phyloP scores from a whole-genome alignment of 345 rosid genomes.

The Linum tenue region DNA sequence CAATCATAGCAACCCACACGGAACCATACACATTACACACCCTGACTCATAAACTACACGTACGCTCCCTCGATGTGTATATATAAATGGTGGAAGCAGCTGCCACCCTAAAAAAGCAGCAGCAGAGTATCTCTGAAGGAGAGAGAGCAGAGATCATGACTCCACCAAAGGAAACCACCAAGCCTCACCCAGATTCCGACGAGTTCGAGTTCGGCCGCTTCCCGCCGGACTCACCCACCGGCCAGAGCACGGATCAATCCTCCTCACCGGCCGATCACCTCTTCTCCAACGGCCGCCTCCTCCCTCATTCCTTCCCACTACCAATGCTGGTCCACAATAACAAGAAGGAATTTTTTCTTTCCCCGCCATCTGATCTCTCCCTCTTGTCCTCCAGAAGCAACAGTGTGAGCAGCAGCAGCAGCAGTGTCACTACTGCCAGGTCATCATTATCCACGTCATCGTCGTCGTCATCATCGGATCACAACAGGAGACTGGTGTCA shows the following conservation, averaged over 20 bases:
- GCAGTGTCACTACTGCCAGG: slow-evolving; percentile 63
- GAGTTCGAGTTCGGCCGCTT: slow-evolving; percentile 54
- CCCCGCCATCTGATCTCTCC: slow-evolving; percentile 44
- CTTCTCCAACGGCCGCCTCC: slow-evolving; percentile 63
- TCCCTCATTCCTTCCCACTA: slow-evolving; percentile 65
- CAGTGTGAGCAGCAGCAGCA: slow-evolving; percentile 63
- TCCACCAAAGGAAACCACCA: too few species aligned
- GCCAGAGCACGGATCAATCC: slow-evolving; percentile 24
- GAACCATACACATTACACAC: too few species aligned
- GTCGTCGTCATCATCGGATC: slow-evolving; percentile 32
- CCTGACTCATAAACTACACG: too few species aligned
- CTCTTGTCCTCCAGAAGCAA: slow-evolving; percentile 54
- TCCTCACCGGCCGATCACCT: slow-evolving; percentile 82
- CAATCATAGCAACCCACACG: too few species aligned
- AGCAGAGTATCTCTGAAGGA: too few species aligned
- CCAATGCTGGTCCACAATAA: not conserved
- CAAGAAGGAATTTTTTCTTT: slow-evolving; percentile 19
- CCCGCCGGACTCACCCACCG: slow-evolving; percentile 49
- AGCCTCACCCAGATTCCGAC: slow-evolving; percentile 28
- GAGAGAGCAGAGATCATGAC: too few species aligned
- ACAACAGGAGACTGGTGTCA: slow-evolving; percentile 12
- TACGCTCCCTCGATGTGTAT: too few species aligned
- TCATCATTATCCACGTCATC: slow-evolving; percentile 20
- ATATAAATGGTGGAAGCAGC: too few species aligned
- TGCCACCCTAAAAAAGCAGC: too few species aligned